These are phyloP conservation scores for Vigna radiata DNA, from an alignment of 306 rosid species.

Conservation along the genomic window DNA sequence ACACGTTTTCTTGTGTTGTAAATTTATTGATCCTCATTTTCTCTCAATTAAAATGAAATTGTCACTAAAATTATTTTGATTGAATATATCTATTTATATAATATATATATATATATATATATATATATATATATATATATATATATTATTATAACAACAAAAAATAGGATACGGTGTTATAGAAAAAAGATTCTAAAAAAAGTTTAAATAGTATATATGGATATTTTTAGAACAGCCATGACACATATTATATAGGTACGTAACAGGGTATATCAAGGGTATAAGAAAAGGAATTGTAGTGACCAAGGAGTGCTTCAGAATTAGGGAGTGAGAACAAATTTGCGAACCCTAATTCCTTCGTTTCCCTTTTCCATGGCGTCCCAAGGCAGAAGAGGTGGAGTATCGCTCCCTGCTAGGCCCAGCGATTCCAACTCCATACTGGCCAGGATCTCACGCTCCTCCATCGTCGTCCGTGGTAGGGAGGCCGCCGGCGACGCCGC, in stretches of 20 bases:
- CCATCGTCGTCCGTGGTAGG: conserved; percentile 62
- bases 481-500: conserved; percentile 70
- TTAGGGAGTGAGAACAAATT: background rate
- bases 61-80: background rate
- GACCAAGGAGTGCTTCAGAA: background rate
- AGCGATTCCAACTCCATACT: conserved; percentile 50
- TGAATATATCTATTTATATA: too few species aligned
- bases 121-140: too few species aligned
- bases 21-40: too few species aligned
- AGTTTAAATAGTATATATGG: background rate
- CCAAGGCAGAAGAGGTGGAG: conserved; percentile 73
- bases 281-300: background rate
- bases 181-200: too few species aligned
- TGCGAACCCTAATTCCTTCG: conserved; percentile 18
- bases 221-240: too few species aligned
- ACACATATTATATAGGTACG: too few species aligned
- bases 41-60: background rate
- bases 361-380: conserved; percentile 60
- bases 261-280: background rate
- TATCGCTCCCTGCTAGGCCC: conserved; percentile 81
- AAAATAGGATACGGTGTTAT: too few species aligned
- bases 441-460: conserved; percentile 62
- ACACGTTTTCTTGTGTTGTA: too few species aligned
- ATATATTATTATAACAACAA: too few species aligned
- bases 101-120: too few species aligned